Evolutionary conservation across 2,329 filamentous ascomycete genomes (phyloP), one percentile per base, ranked within the genome.

Genomic region (Didymella lethalis): DNA sequence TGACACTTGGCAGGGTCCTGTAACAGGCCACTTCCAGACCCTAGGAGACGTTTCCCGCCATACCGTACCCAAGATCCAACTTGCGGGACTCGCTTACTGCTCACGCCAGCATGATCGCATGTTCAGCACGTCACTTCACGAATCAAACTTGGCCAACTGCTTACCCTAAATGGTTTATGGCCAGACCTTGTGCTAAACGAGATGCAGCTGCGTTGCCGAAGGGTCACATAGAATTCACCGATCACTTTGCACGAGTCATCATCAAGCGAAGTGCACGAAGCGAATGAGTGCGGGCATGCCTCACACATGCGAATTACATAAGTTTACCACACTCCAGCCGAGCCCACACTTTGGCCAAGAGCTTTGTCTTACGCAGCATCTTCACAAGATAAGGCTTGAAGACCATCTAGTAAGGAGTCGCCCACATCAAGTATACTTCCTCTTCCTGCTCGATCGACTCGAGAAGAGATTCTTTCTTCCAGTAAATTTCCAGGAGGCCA

Each of bases 31-130:
- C 26, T 50, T 40, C 34, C 38, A 40, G 26, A 26, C 36, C 36
- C 18, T 50, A 32, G 36, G 36, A 23, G 10, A 50, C 26, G 23
- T 32, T 28, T 41, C 28, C 36, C 48, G 48, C 28, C 26, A 50
- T 43, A 7, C 47, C 48, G 48, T 43, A 43, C 48, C 48, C 40
- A 18, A 32, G 26, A 14, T 16, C 36, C 7, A n/a, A 18, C 36
- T 16, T 18, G 25, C 36, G 48, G 48, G 29, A 31, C 48, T 50
- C 48, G 38, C 48, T 50, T 50, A 29, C 26, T 14, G 48, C 48
- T 50, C 18, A 43, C 48, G 34, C 23, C 36, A 49, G 36, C 47
- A 41, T 2, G n/a, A 36, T 36, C 32, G 32, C 32, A 36, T 36
- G 10, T 28, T 25, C 26, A 32, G 48, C 23, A 26, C 12, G 12